Base-by-base conservation (phyloP, 2,329 filamentous ascomycete species). In the Hymenoscyphus salicellus region DNA sequence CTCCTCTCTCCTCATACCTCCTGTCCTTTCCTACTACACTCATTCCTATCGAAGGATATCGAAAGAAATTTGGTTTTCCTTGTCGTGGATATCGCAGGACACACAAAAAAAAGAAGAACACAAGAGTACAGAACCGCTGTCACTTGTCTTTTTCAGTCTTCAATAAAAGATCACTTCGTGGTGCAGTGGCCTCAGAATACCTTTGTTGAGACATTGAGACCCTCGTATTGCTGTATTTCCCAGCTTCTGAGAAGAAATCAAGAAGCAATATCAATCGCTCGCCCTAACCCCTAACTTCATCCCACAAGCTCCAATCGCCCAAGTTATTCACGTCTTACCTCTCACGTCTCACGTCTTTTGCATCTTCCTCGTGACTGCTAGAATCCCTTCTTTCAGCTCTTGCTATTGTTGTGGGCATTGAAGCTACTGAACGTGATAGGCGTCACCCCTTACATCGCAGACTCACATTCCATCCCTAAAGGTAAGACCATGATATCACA, bases 391-490 rank as follows among this genome's bases (percentile, higher is more conserved):
- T 67, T 69, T 66, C 49, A 66, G 68, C 65, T 68, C 65, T 68
- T 68, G 66, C 70, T 67, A 60, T 65, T 64, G 57, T 64, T 63
- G 46, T 68, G 33, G 62, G 70, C 71, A 70, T 68, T 70, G 65
- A 66, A 70, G 71, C 68, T 71, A 70, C 69, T 70, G 68, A 71
- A 71, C 61, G 57, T 70, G 66, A 68, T 68, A 73, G 68, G 69
- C 68, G 60, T 66, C 62, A 64, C 67, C 32, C 49, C 58, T 30
- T 20, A 17, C 33, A 16, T 32, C 96, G 20, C 23, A 26, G 8
- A 20, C 14, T 94, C 80, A 95, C 91, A 23, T 64, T 92, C 95
- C 82, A 88, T 87, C 6, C 82, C 86, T 65, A 81, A 86, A 70
- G 80, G 83, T 60, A 78, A 90, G 11, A 93, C 90, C 72, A 94